Base-by-base conservation (phyloP, 345 rosid species). In the Lepidium sativum region DNA sequence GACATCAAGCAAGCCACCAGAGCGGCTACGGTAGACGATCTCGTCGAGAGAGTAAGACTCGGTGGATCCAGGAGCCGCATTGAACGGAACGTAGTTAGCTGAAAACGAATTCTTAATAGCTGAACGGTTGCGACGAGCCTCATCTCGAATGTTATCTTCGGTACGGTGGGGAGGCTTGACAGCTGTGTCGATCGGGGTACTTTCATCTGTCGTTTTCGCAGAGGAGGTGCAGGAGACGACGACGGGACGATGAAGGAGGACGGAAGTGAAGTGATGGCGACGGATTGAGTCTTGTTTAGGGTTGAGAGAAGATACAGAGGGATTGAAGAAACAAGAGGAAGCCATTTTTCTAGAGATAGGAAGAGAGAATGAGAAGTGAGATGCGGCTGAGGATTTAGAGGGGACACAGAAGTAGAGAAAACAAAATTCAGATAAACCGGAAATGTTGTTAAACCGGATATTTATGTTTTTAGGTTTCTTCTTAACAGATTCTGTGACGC, bases 41-140 rank as follows among this genome's bases (percentile, higher is more conserved):
- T 91, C 91, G 63, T 91, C 97, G 32, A 91, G 92, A 8, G 96
- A 91, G 75, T 91, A 86, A 17, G 55, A 78, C 73, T 91, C 97
- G 9, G 61, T 27, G 25, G 86, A 80, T 63, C 70, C 75, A 9
- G 80, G 82, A 2, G 62, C 81, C 5, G 79, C 83, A 63, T 83
- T 82, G 70, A 90, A 90, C 0, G 97, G 95, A 27, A 90, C 86
- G 60, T 87, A 90, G 65, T 73, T 87, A 37, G 97, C 92, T n/a
- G 88, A 81, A 48, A 87, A 81, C 0, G 81, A 63, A 70, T 72
- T 76, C 7, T 67, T 45, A 15, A 69, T 40, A 5, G 65, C 55
- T 25, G 83, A 73, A 50, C 80, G 82, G 14, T 77, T 75, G 21
- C 89, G 89, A 33, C 89, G 82, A 5, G 92, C 95, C 14, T 87